phyloP scores from a whole-genome alignment of 257 asterid genomes.

The Nicotiana benthamiana region DNA sequence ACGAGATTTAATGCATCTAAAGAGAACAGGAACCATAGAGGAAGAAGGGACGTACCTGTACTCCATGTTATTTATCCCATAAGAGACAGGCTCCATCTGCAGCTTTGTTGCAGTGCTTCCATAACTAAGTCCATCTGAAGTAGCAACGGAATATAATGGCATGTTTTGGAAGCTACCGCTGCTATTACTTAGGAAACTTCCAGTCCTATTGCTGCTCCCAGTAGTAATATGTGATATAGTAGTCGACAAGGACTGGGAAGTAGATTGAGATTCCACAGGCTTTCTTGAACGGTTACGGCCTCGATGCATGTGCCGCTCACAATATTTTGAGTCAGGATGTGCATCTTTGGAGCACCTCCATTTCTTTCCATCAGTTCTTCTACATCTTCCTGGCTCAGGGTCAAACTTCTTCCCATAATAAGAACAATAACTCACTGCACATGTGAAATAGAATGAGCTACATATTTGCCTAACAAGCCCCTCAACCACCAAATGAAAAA shows the following conservation, averaged over 20 bases:
- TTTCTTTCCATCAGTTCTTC: slow-evolving; percentile 97
- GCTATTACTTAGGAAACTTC: slow-evolving; percentile 45
- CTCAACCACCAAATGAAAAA: not conserved
- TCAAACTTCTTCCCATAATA: slow-evolving; percentile 90
- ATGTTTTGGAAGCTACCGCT: slow-evolving; percentile 49
- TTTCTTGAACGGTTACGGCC: slow-evolving; percentile 99
- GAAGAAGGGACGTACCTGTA: slow-evolving; percentile 43
- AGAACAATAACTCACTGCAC: slow-evolving; percentile 81
- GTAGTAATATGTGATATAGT: slow-evolving; percentile 46
- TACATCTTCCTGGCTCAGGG: slow-evolving; percentile 99
- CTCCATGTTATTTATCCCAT: slow-evolving; percentile 59
- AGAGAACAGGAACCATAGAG: not conserved
- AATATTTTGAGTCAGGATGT: slow-evolving; percentile 93
- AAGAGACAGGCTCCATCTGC: slow-evolving; percentile 67
- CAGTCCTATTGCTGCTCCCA: slow-evolving; percentile 44
- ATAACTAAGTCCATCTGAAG: slow-evolving; percentile 52
- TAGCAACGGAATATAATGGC: slow-evolving; percentile 50
- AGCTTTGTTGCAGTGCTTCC: slow-evolving; percentile 54
- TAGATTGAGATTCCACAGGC: slow-evolving; percentile 99
- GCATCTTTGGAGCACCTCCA: slow-evolving; percentile 99
- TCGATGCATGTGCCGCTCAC: slow-evolving; percentile 99
- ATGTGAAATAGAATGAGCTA: not conserved
- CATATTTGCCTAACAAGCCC: not conserved
- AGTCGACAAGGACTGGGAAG: slow-evolving; percentile 69
- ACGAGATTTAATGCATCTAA: not conserved